Conservation (phyloP, 257 asterid species). For the Echium plantagineum region DNA sequence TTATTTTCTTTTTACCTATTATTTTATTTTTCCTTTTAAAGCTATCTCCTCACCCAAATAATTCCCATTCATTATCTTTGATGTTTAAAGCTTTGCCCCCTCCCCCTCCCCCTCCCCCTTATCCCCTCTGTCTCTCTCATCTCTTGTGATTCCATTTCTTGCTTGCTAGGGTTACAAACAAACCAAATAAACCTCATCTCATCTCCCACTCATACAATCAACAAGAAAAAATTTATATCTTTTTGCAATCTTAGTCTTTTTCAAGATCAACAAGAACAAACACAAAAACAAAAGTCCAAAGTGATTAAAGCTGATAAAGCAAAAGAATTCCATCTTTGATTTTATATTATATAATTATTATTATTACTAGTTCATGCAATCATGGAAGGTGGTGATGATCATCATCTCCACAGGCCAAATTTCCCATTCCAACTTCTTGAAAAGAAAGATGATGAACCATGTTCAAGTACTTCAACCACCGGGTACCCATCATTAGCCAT, state of each 20-base stretch:
- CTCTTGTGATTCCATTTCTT: background rate
- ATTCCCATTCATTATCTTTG: slow-evolving; percentile 96
- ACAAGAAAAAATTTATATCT: background rate
- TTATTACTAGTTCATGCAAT: slow-evolving; percentile 40
- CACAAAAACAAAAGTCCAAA: slow-evolving; percentile 4
- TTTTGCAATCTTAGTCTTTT: slow-evolving; percentile 4
- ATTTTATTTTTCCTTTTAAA: slow-evolving; percentile 37
- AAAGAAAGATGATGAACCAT: slow-evolving; percentile 48
- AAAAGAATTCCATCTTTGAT: background rate
- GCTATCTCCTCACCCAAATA: slow-evolving; percentile 77
- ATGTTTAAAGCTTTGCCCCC: slow-evolving; percentile 26
- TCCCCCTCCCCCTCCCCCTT: slow-evolving; percentile 7
- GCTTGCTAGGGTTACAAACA: slow-evolving; percentile 8
- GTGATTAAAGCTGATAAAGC: background rate
- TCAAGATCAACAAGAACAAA: background rate
- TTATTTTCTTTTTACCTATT: slow-evolving; percentile 19
- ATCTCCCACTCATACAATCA: background rate
- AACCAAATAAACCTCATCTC: slow-evolving; percentile 5
- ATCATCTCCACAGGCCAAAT: slow-evolving; percentile 53
- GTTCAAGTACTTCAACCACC: slow-evolving; percentile 22
- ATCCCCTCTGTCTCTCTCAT: slow-evolving; percentile 10
- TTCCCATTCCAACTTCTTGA: slow-evolving; percentile 87
- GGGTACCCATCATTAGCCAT: slow-evolving; percentile 28
- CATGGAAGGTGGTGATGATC: slow-evolving; percentile 87
- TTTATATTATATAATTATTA: background rate